phyloP scores from a whole-genome alignment of 306 rosid genomes.

The Parietaria judaica region DNA sequence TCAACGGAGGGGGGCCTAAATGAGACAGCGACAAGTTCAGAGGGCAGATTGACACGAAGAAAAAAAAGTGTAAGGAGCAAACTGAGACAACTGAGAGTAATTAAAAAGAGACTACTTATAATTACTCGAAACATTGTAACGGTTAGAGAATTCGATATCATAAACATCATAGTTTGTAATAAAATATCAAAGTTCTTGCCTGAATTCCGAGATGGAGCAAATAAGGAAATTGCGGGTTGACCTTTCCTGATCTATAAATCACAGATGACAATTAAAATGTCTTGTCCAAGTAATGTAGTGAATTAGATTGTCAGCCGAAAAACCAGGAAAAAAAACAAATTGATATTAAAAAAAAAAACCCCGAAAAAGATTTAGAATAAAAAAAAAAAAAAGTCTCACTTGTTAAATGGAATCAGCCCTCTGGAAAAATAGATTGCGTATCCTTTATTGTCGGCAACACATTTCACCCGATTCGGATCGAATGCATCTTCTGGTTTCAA shows the following conservation, averaged over 20 bases:
- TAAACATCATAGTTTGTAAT: neutral
- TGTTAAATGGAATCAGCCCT: constrained; percentile 87
- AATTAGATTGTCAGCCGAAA: neutral
- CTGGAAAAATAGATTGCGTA: constrained; percentile 94
- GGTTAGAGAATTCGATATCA: neutral
- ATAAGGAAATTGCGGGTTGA: constrained; percentile 54
- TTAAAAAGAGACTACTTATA: too few species aligned
- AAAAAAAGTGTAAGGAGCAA: too few species aligned
- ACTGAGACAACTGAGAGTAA: too few species aligned
- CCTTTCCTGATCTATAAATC: constrained; percentile 64
- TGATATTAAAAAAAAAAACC: neutral
- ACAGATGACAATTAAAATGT: constrained; percentile 8
- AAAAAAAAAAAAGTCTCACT: constrained; percentile 38
- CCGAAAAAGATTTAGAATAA: neutral
- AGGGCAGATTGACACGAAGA: too few species aligned
- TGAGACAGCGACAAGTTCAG: too few species aligned
- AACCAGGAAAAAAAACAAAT: neutral
- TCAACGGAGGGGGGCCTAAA: too few species aligned
- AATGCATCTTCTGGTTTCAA: constrained; percentile 77
- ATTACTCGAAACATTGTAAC: constrained; percentile 1
- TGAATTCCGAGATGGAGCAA: constrained; percentile 73
- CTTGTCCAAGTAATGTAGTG: too few species aligned
- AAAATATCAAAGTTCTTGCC: constrained; percentile 28
- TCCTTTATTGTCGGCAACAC: constrained; percentile 65
- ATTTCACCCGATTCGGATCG: constrained; percentile 89